These are phyloP conservation scores for Coccinonectria pachysandricola DNA, from an alignment of 2,329 filamentous ascomycete species.

Conservation along the genomic window DNA sequence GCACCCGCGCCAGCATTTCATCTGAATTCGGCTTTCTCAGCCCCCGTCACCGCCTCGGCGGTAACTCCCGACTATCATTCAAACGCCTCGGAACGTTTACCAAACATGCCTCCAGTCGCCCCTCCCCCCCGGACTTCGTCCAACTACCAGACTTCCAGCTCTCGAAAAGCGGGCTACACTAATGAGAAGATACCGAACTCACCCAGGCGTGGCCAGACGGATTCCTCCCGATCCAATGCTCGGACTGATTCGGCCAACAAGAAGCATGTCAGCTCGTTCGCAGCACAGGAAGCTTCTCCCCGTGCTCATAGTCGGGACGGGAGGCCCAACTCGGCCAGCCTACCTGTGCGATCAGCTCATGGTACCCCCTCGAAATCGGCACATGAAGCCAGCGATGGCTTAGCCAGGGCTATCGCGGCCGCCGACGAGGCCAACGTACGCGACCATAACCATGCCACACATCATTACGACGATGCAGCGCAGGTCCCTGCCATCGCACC, in stretches of 20 bases:
- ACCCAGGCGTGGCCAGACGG: constrained; percentile 29
- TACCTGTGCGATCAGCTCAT: constrained; percentile 36
- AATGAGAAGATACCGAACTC: constrained; percentile 35
- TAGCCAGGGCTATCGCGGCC: constrained; percentile 57
- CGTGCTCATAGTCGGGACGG: constrained; percentile 31
- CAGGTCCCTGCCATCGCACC: constrained; percentile 32
- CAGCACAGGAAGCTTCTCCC: constrained; percentile 28
- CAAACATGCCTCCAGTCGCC: constrained; percentile 58
- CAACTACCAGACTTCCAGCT: constrained; percentile 36
- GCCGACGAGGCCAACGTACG: constrained; percentile 22
- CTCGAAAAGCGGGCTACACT: constrained; percentile 35
- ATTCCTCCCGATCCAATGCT: constrained; percentile 25
- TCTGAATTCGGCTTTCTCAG: constrained; percentile 35
- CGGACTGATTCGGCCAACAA: constrained; percentile 23
- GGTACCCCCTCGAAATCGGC: constrained; percentile 44
- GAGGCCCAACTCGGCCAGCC: constrained; percentile 25
- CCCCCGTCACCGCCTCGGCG: constrained; percentile 35
- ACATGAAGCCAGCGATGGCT: constrained; percentile 67
- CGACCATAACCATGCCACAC: constrained; percentile 16
- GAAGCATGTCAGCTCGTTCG: constrained; percentile 17
- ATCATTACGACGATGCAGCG: constrained; percentile 31
- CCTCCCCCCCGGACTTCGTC: constrained; percentile 79
- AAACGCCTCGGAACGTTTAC: constrained; percentile 40
- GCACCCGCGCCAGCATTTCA: constrained; percentile 27
- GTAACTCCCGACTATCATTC: constrained; percentile 33